Evolutionary conservation across 768 basidiomycete genomes (phyloP).

Genomic region (Candolleomyces aberdarensis): DNA sequence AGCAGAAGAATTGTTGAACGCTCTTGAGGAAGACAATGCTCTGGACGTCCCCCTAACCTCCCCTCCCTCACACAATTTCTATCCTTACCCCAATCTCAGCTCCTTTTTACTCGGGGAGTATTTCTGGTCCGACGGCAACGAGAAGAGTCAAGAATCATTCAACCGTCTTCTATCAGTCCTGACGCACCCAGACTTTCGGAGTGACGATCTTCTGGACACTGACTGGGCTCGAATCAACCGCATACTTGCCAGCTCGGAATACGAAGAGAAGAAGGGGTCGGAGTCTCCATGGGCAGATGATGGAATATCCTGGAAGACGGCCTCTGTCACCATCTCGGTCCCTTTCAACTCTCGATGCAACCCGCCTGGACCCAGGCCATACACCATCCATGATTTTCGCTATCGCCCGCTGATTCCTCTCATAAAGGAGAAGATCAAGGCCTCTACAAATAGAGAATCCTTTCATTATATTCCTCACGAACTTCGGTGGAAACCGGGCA

Average conservation of each 20-base stretch:
- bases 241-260: background rate
- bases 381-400: background rate
- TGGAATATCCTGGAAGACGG: background rate
- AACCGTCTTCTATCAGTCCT: background rate
- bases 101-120: background rate
- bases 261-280: background rate
- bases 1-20: background rate
- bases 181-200: background rate
- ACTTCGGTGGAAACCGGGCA: slow-evolving; percentile 5
- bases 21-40: background rate
- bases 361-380: background rate
- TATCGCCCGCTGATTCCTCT: slow-evolving; percentile 2
- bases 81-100: slow-evolving; percentile 3
- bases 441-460: background rate
- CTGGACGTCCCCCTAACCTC: background rate
- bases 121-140: background rate
- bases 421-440: background rate
- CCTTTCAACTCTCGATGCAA: background rate
- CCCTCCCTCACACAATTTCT: background rate
- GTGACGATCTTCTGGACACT: background rate
- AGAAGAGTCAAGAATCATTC: slow-evolving; percentile 1
- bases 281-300: background rate
- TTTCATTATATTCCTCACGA: slow-evolving; percentile 17
- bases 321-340: background rate
- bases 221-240: background rate